Percentiles rank a stretch among this genome's conserved stretches.
Conservation (phyloP, 2,329 filamentous ascomycete species). For the Macroventuria anomochaeta region DNA sequence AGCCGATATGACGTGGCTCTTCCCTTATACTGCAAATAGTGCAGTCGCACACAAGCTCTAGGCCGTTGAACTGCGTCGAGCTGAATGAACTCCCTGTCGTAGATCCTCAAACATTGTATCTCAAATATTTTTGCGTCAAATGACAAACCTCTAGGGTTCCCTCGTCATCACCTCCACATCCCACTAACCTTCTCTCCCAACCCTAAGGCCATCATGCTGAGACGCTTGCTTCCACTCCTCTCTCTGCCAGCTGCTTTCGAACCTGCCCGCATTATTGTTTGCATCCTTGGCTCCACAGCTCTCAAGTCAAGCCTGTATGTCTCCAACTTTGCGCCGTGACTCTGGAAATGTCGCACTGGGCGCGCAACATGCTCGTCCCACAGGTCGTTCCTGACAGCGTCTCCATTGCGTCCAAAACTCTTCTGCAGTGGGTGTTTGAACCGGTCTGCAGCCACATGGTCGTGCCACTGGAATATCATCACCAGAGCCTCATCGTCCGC, state of each 20-base stretch:
- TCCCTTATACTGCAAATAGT: background rate
- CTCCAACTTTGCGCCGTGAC: slow-evolving; percentile 32
- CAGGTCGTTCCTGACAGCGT: slow-evolving; percentile 28
- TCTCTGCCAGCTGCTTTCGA: slow-evolving; percentile 18
- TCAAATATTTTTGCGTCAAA: background rate
- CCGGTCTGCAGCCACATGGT: slow-evolving; percentile 32
- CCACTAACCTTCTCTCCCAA: slow-evolving; percentile 36
- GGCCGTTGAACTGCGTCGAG: background rate
- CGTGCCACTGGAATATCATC: slow-evolving; percentile 42
- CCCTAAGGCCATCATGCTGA: slow-evolving; percentile 35
- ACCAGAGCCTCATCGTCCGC: slow-evolving; percentile 34
- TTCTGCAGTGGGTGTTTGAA: slow-evolving; percentile 39
- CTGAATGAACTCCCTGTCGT: background rate
- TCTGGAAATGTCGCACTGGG: slow-evolving; percentile 33
- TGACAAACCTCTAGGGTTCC: background rate
- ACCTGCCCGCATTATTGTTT: slow-evolving; percentile 7
- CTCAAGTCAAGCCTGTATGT: slow-evolving; percentile 36
- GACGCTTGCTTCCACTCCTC: slow-evolving; percentile 31
- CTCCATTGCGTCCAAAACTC: slow-evolving; percentile 34
- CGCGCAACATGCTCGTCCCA: slow-evolving; percentile 38
- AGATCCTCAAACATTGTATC: background rate
- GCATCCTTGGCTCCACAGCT: slow-evolving; percentile 33
- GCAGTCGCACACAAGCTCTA: background rate
- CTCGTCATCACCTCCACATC: slow-evolving; percentile 26
- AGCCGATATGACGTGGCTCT: background rate